These are phyloP conservation scores for Aspergillus egyptiacus DNA, from an alignment of 495 filamentous ascomycete genomes.

Conservation along the genomic window DNA sequence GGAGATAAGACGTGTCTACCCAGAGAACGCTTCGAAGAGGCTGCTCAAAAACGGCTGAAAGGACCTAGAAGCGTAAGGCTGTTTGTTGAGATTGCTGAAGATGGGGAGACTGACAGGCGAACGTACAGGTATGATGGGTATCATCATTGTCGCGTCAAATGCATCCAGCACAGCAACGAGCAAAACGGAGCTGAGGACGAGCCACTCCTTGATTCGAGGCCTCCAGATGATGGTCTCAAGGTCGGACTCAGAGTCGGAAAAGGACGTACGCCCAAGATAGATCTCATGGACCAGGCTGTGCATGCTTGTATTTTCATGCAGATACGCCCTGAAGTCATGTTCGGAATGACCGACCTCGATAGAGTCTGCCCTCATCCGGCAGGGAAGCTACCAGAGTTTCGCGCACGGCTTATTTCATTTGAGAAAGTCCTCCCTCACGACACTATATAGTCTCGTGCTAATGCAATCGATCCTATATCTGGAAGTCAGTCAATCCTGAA, in stretches of 20 bases:
- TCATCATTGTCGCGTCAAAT: slow-evolving; percentile 33
- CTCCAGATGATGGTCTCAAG: slow-evolving; percentile 19
- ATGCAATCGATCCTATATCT: background rate
- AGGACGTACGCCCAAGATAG: slow-evolving; percentile 6
- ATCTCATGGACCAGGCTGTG: slow-evolving; percentile 9
- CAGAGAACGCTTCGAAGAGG: slow-evolving; percentile 34
- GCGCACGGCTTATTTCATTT: slow-evolving; percentile 2
- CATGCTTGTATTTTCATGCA: slow-evolving; percentile 2
- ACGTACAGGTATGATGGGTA: slow-evolving; percentile 21
- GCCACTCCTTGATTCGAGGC: slow-evolving; percentile 27
- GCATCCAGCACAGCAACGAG: slow-evolving; percentile 37
- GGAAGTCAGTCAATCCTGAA: background rate
- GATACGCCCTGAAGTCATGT: slow-evolving; percentile 11
- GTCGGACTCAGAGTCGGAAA: slow-evolving; percentile 1
- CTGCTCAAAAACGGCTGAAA: slow-evolving; percentile 24
- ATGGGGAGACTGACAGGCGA: slow-evolving; percentile 1
- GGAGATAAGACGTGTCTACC: slow-evolving; percentile 36
- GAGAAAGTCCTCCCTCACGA: background rate
- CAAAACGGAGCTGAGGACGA: slow-evolving; percentile 30
- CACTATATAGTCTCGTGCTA: background rate
- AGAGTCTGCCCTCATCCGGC: slow-evolving; percentile 14
- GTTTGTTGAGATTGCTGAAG: background rate
- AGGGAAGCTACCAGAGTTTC: slow-evolving; percentile 1
- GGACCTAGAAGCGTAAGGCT: slow-evolving; percentile 16
- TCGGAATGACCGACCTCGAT: slow-evolving; percentile 25